phyloP scores from a whole-genome alignment of 192 early-diverging fungal species.

The Mortierella antarctica region DNA sequence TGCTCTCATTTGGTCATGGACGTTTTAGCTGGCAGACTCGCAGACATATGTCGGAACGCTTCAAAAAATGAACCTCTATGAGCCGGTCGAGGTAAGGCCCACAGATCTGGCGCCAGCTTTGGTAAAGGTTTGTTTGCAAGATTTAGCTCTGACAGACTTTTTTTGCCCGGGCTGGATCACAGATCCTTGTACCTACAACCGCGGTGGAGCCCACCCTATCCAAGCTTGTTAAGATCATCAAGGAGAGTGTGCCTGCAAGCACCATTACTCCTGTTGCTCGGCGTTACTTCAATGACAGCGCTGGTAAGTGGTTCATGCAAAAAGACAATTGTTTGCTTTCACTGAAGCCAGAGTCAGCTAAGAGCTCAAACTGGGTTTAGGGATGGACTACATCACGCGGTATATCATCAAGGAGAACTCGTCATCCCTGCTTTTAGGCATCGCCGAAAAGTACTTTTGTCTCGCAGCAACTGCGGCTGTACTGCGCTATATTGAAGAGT shows the following conservation, averaged over 20 bases:
- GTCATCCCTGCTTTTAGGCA: constrained; percentile 50
- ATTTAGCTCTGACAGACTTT: background rate
- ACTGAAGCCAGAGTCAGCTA: background rate
- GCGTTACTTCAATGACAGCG: constrained; percentile 67
- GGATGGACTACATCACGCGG: constrained; percentile 50
- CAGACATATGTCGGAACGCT: constrained; percentile 70
- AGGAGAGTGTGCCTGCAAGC: constrained; percentile 51
- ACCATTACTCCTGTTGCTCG: constrained; percentile 63
- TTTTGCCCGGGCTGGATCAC: background rate
- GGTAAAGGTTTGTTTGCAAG: too few relatives aligned
- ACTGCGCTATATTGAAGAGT: constrained; percentile 63
- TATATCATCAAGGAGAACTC: constrained; percentile 63
- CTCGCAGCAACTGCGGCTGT: constrained; percentile 65
- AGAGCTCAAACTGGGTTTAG: constrained; percentile 6
- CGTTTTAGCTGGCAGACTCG: constrained; percentile 68
- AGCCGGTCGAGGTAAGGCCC: constrained; percentile 65
- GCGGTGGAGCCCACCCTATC: constrained; percentile 61
- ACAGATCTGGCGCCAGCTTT: background rate
- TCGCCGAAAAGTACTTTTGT: constrained; percentile 68
- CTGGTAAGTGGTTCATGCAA: constrained; percentile 19
- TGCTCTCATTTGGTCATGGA: background rate
- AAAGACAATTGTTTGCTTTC: background rate
- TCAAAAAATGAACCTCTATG: constrained; percentile 66
- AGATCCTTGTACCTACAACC: constrained; percentile 66
- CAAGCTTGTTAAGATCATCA: constrained; percentile 63